Evolutionary conservation across 139 green algal species (phyloP).

Genomic region (Auxenochlorella pyrenoidosa): DNA sequence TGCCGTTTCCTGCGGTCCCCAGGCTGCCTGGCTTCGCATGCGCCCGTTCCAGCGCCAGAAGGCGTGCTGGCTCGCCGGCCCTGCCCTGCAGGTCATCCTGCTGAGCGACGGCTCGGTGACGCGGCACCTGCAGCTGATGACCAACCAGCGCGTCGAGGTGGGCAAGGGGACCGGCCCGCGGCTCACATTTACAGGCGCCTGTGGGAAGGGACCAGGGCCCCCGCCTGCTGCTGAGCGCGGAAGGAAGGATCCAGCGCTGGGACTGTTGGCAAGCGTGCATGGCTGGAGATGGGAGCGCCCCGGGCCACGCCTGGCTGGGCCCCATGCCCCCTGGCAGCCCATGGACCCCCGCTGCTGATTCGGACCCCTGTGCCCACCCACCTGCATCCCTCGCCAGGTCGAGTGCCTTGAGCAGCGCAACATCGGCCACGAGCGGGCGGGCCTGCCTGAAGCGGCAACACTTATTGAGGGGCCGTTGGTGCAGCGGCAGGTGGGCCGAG

Average conservation of each 20-base stretch:
- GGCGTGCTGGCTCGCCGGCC: no score
- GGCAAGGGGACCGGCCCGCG: no score
- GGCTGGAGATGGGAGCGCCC: no score
- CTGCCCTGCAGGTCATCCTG: conserved; percentile 70
- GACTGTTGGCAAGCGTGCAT: no score
- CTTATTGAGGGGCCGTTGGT: conserved; percentile 66
- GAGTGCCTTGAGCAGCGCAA: conserved; percentile 82
- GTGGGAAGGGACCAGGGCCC: no score
- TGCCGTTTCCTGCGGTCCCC: no score
- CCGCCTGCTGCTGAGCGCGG: no score
- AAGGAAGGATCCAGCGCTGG: no score
- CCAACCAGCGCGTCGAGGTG: conserved; percentile 54
- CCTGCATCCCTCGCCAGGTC: conserved; percentile 30
- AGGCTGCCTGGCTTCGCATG: background rate
- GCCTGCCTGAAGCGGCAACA: conserved; percentile 54
- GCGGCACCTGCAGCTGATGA: conserved; percentile 93
- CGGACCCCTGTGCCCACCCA: no score
- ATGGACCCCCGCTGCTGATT: no score
- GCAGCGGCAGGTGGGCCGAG: conserved; percentile 70
- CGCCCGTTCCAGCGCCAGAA: background rate
- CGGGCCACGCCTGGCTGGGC: background rate
- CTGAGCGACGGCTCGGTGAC: conserved; percentile 97
- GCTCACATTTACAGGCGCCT: no score
- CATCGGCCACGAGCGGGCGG: conserved; percentile 50
- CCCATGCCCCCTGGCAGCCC: no score